Percentiles rank a stretch among this genome's conserved stretches.
phyloP scores from a whole-genome alignment of 140 eudicot genomes.

The Erigeron philadelphicus region DNA sequence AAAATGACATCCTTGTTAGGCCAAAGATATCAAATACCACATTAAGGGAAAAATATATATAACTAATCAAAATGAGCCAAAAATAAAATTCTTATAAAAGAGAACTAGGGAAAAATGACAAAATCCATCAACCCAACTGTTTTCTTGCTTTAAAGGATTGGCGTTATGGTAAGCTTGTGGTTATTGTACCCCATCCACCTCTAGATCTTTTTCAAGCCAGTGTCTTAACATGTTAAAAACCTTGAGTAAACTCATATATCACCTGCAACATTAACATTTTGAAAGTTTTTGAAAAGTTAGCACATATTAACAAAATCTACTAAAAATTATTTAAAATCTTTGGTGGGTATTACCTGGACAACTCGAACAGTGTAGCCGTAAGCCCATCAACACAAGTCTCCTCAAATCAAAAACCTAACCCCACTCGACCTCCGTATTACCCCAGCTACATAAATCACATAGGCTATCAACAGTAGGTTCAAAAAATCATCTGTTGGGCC shows the following conservation, averaged over 20 bases:
- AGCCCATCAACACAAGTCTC: neutral
- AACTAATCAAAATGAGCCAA: neutral
- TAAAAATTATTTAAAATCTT: neutral
- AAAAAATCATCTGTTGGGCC: neutral
- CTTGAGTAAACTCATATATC: conserved; percentile 8
- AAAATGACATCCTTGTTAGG: neutral
- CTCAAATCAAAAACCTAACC: neutral
- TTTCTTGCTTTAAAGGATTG: conserved; percentile 3
- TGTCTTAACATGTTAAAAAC: conserved; percentile 9
- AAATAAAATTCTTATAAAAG: neutral
- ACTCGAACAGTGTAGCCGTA: neutral
- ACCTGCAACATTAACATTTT: conserved; percentile 16
- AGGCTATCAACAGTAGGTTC: neutral
- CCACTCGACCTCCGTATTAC: neutral
- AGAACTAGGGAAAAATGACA: neutral
- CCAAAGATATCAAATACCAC: neutral
- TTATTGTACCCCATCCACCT: neutral
- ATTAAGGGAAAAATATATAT: neutral
- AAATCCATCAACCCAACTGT: conserved; percentile 15
- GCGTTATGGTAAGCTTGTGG: conserved; percentile 11
- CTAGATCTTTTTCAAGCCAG: conserved; percentile 1
- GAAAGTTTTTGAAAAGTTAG: neutral
- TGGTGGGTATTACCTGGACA: conserved; percentile 4
- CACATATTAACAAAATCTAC: neutral
- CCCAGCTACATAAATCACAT: neutral